Evolutionary conservation across 345 rosid species (phyloP).

Genomic region (Salix caprea): DNA sequence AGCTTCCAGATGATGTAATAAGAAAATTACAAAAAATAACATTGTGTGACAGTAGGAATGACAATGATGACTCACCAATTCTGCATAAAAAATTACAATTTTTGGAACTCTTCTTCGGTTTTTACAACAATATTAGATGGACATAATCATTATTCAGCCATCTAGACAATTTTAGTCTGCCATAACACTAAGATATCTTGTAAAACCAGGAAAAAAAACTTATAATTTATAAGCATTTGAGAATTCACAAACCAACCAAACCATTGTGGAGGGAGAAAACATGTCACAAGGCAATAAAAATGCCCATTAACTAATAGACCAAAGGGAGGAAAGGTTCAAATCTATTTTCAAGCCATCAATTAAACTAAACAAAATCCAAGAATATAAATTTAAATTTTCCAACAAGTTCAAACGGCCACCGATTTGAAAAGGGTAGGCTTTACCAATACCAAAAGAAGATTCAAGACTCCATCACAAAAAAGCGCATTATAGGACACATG

Average conservation of each 20-base stretch:
- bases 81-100: neutral
- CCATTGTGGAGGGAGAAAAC: neutral
- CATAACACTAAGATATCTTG: neutral
- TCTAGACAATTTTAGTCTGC: neutral
- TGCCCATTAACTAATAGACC: neutral
- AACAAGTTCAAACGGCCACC: neutral
- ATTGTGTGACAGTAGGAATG: neutral
- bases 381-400: neutral
- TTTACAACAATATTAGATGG: neutral
- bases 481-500: neutral
- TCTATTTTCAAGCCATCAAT: neutral
- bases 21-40: neutral
- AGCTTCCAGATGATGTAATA: slow-evolving; percentile 2
- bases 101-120: neutral
- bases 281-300: neutral
- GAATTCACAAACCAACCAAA: neutral
- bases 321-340: too few species aligned
- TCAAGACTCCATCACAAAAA: neutral
- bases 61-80: neutral
- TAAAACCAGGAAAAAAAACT: neutral
- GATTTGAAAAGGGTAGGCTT: neutral
- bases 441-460: neutral
- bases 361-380: neutral
- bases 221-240: neutral
- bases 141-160: neutral